Base-by-base conservation (phyloP, 2,329 filamentous ascomycete genomes). In the Phialophora chinensis region DNA sequence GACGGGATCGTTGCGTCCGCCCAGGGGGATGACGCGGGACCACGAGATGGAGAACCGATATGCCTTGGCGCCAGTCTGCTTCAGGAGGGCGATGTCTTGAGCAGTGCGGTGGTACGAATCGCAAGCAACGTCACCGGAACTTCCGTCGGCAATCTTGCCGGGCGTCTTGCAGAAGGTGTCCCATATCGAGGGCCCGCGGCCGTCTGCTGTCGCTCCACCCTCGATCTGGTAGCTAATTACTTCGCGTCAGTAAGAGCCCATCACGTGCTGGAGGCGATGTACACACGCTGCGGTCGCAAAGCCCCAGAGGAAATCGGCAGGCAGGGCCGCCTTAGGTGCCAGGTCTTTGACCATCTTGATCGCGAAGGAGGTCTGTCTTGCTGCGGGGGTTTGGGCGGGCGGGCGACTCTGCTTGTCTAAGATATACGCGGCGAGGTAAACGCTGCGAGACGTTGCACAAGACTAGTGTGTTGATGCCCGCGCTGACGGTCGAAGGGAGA, bases 31-130 rank as follows among this genome's bases (percentile, higher is more conserved):
- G 73, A 96, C 89, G 68, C 92, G 89, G 27, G 91, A 88, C 87
- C 87, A 96, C 23, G 91, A 91, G 69, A 96, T 83, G 57, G 91
- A 95, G 80, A 96, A 96, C 58, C 92, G 90, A 80, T 96, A 96
- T 44, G 87, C 87, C 74, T 86, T 87, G 65, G 91, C 87, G 62
- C 91, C 90, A 29, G 91, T 85, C 59, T 85, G 81, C 80, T 92
- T 92, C 71, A 96, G 83, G 42, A 96, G 85, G 11, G 84, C 86
- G 75, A 96, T 91, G 75, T 96, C 92, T 75, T 92, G 87, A 47
- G 82, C 83, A 59, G 88, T 91, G 61, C 90, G 88, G 80, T 94
- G 89, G 83, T 96, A 96, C 31, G 91, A 93, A 81, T 96, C 91
- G 80, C 92, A 96, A 44, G 92, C 92, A 52, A 91, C 86, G 60